Conservation (phyloP, 2,329 filamentous ascomycete genomes). For the Magnaporthiopsis poae region DNA sequence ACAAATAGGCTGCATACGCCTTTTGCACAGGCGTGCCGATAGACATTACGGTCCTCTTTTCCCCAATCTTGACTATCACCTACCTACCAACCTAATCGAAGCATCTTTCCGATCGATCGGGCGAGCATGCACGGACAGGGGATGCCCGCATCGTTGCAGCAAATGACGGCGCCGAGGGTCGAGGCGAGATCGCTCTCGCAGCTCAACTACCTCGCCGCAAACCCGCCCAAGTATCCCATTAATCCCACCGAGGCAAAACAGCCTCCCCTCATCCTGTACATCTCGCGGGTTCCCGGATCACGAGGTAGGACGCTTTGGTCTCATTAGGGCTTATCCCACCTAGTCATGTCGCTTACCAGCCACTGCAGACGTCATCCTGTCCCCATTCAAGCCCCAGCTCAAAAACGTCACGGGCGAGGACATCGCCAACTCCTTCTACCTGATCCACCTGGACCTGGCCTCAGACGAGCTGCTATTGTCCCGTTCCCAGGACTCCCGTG, state of each 20-base stretch:
- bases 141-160: conserved; percentile 21
- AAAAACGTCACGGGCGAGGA: conserved; percentile 86
- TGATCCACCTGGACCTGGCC: conserved; percentile 66
- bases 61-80: background rate
- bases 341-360: background rate
- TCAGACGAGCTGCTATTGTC: conserved; percentile 34
- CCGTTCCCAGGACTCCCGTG: background rate
- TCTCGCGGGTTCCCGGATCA: conserved; percentile 84
- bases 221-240: conserved; percentile 76
- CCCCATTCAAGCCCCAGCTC: conserved; percentile 75
- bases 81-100: no score
- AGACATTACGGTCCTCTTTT: background rate
- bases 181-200: conserved; percentile 76
- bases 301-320: conserved; percentile 51
- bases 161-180: conserved; percentile 51
- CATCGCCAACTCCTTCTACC: conserved; percentile 80
- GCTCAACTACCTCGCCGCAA: conserved; percentile 70
- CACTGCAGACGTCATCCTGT: conserved; percentile 72
- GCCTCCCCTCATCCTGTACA: conserved; percentile 74
- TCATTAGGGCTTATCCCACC: background rate
- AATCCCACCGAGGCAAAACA: conserved; percentile 60
- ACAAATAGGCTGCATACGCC: background rate
- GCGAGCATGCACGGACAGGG: background rate
- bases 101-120: background rate
- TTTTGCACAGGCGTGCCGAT: background rate